These are phyloP conservation scores for Ophiostoma perfectum DNA, from an alignment of 2,329 filamentous ascomycete species.

Conservation along the genomic window DNA sequence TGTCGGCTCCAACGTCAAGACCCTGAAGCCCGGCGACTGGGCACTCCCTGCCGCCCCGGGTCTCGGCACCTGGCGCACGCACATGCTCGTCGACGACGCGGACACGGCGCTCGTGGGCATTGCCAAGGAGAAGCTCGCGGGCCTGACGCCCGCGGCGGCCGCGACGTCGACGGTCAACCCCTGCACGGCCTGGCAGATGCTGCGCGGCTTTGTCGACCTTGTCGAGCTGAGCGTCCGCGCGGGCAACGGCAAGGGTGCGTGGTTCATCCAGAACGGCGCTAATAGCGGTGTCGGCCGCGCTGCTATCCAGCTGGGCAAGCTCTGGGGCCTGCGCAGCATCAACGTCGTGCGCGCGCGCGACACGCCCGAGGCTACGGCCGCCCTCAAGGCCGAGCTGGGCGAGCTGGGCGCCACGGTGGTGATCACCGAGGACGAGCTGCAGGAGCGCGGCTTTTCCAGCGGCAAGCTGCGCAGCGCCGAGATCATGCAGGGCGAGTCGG, in stretches of 20 bases:
- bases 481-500: constrained; percentile 65
- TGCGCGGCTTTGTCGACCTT: constrained; percentile 66
- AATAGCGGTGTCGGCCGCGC: constrained; percentile 90
- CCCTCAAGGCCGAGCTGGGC: constrained; percentile 47
- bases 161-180: constrained; percentile 91
- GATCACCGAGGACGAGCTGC: constrained; percentile 52
- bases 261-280: constrained; percentile 96
- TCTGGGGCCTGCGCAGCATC: constrained; percentile 87
- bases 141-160: constrained; percentile 66
- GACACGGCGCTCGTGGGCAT: constrained; percentile 61
- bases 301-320: constrained; percentile 76
- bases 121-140: constrained; percentile 23
- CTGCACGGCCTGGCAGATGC: constrained; percentile 88
- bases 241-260: constrained; percentile 67
- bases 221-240: constrained; percentile 43
- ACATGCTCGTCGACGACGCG: constrained; percentile 59
- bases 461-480: constrained; percentile 49
- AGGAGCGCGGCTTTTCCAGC: constrained; percentile 52
- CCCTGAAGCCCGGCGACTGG: constrained; percentile 75
- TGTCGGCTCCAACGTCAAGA: constrained; percentile 51
- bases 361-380: constrained; percentile 57
- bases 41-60: constrained; percentile 79
- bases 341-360: constrained; percentile 77
- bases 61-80: constrained; percentile 92
- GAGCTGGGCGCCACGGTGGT: constrained; percentile 54